Evolutionary conservation across 2,329 filamentous ascomycete genomes (phyloP).

Genomic region (Botrytis pseudocinerea): DNA sequence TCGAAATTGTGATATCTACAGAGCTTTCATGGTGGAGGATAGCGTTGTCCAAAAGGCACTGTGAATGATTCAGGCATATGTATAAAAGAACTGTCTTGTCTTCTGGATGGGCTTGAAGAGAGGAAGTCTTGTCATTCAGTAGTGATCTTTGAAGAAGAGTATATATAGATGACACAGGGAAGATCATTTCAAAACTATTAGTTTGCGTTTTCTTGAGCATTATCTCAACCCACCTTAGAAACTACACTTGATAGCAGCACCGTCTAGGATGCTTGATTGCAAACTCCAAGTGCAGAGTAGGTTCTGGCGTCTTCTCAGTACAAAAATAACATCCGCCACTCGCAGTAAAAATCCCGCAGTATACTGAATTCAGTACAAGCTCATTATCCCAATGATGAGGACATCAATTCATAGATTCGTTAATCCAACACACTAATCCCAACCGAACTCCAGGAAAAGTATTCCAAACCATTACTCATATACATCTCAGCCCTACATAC

Average conservation of each 20-base stretch:
- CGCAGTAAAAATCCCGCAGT: neutral
- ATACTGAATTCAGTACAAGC: neutral
- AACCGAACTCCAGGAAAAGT: constrained; percentile 33
- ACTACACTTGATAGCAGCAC: neutral
- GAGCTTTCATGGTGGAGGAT: no score
- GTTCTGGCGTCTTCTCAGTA: neutral
- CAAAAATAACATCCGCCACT: neutral
- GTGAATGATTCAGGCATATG: no score
- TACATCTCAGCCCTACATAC: constrained; percentile 13
- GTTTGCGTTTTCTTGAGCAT: neutral
- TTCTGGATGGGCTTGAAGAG: neutral
- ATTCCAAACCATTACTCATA: neutral
- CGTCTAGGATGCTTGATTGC: neutral
- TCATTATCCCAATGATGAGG: neutral
- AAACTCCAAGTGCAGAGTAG: neutral
- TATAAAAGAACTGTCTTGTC: neutral
- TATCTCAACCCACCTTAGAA: neutral
- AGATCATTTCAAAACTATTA: neutral
- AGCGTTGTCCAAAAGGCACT: neutral
- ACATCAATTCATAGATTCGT: constrained; percentile 12
- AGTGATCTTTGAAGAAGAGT: neutral
- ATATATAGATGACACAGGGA: neutral
- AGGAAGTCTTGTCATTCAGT: neutral
- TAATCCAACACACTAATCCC: neutral
- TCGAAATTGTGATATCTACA: constrained; percentile 40